A percentile compares a stretch with the other conserved stretches of the same genome.
Conservation (phyloP, 805 yeast species). For the Phaffomyces antillensis region DNA sequence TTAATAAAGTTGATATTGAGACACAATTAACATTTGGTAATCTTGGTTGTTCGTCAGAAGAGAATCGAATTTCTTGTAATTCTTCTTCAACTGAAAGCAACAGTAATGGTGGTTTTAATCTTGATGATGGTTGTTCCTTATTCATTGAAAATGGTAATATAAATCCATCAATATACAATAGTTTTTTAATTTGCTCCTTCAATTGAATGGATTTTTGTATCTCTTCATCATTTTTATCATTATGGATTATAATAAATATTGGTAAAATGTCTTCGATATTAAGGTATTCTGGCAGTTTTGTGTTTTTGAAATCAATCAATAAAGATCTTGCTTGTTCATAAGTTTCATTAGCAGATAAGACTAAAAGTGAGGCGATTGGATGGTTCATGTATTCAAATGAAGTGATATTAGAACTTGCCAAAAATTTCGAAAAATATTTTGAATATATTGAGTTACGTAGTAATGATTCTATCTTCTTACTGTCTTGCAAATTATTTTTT, state of each 20-base stretch:
- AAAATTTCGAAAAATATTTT: slow-evolving; percentile 48
- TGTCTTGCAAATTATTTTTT: slow-evolving; percentile 2
- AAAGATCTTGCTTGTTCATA: slow-evolving; percentile 51
- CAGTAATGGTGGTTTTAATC: slow-evolving; percentile 27
- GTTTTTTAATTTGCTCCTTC: slow-evolving; percentile 29
- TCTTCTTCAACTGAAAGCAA: slow-evolving; percentile 41
- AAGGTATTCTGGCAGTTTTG: slow-evolving; percentile 51
- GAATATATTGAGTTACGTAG: slow-evolving; percentile 46
- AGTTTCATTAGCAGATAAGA: slow-evolving; percentile 49
- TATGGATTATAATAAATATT: slow-evolving; percentile 43
- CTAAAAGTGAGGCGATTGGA: slow-evolving; percentile 71
- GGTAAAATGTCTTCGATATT: slow-evolving; percentile 58
- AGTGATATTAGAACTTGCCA: slow-evolving; percentile 53
- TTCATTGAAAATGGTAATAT: slow-evolving; percentile 11
- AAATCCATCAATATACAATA: slow-evolving; percentile 28
- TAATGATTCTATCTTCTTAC: slow-evolving; percentile 22
- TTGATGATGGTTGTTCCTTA: slow-evolving; percentile 8
- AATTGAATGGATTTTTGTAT: slow-evolving; percentile 34
- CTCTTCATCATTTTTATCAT: slow-evolving; percentile 37
- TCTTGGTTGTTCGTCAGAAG: slow-evolving; percentile 3
- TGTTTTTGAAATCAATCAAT: slow-evolving; percentile 44
- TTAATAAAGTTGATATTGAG: slow-evolving; percentile 15
- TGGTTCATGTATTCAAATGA: slow-evolving; percentile 85
- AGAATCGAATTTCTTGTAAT: slow-evolving; percentile 17
- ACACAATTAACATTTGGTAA: slow-evolving; percentile 12